Conservation (phyloP, 768 basidiomycete genomes). For the Lactifluus volemus region DNA sequence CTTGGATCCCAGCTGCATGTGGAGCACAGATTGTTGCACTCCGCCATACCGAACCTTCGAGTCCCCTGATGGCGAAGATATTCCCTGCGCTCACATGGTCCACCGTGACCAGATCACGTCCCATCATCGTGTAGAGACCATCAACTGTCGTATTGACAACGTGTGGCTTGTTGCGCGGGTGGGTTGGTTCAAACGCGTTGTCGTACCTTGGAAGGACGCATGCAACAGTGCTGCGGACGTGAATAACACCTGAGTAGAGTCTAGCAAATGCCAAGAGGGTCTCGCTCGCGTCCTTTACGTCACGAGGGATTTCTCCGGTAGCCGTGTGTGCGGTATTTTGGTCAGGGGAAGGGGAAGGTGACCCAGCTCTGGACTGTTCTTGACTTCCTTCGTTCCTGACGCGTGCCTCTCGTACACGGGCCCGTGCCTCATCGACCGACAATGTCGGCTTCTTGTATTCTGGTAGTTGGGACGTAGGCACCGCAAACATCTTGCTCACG, state of each 20-base stretch:
- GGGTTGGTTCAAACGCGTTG: conserved; percentile 45
- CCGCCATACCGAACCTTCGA: conserved; percentile 85
- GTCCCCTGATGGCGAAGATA: conserved; percentile 85
- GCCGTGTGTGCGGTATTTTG: conserved; percentile 21
- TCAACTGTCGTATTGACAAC: conserved; percentile 54
- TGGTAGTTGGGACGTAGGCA: conserved; percentile 70
- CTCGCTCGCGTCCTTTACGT: conserved; percentile 38
- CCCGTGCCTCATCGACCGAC: conserved; percentile 79
- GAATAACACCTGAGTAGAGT: conserved; percentile 83
- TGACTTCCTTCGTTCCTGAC: conserved; percentile 17
- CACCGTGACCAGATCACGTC: conserved; percentile 81
- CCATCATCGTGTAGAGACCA: conserved; percentile 96
- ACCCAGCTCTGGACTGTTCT: conserved; percentile 6
- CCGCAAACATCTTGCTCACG: conserved; percentile 98
- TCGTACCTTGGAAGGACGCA: conserved; percentile 87
- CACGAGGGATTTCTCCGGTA: conserved; percentile 11
- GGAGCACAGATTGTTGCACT: conserved; percentile 85
- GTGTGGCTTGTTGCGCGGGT: conserved; percentile 61
- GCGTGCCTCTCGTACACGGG: conserved; percentile 42
- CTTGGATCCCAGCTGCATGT: conserved; percentile 33
- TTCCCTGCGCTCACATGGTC: conserved; percentile 83
- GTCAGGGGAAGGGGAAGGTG: conserved; percentile 7
- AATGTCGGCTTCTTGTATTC: conserved; percentile 71
- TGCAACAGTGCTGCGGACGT: conserved; percentile 51
- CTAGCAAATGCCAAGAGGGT: conserved; percentile 87